Evolutionary conservation across 768 basidiomycete species (phyloP).

Genomic region (Mycena latifolia): DNA sequence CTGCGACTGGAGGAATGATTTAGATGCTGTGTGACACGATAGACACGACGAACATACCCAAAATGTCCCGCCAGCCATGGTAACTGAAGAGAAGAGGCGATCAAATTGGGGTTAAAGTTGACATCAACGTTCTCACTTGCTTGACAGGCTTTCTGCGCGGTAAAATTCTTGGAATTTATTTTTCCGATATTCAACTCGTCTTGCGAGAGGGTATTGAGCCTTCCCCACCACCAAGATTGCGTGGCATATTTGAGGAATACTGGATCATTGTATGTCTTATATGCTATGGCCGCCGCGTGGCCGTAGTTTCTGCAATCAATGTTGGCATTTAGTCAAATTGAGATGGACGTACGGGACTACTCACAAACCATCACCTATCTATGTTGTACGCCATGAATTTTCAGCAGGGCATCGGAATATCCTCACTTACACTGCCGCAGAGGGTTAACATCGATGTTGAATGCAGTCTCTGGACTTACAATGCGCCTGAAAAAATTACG

Average conservation of each 20-base stretch:
- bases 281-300: conserved; percentile 5
- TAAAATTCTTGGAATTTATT: background rate
- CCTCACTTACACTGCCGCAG: too few species aligned
- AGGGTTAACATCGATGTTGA: too few species aligned
- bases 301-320: background rate
- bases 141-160: background rate
- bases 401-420: too few species aligned
- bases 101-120: background rate
- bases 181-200: background rate
- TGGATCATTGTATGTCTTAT: background rate
- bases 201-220: conserved; percentile 1
- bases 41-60: background rate
- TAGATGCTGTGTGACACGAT: background rate
- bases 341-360: background rate
- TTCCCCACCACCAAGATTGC: conserved; percentile 16
- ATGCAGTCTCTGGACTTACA: too few species aligned
- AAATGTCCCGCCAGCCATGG: background rate
- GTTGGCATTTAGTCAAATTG: too few species aligned
- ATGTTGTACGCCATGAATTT: too few species aligned
- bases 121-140: background rate
- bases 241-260: conserved; percentile 10
- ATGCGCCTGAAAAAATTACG: too few species aligned
- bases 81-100: background rate
- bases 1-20: background rate
- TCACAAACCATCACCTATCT: background rate